Evolutionary conservation across 805 yeast genomes (phyloP).

Genomic region (Vanderwaltozyma yarrowii): DNA sequence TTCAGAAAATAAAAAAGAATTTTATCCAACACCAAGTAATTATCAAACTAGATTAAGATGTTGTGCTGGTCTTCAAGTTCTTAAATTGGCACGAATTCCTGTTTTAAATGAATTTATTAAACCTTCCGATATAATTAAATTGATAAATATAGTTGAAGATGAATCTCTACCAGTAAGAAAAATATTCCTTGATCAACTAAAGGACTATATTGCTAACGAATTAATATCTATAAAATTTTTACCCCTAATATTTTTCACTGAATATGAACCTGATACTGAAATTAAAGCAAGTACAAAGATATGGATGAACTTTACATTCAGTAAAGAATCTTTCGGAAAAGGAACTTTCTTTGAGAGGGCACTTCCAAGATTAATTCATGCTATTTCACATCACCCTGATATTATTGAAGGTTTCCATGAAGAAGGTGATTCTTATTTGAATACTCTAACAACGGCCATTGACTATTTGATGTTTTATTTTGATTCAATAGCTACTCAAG

Average conservation of each 20-base stretch:
- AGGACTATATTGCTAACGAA: slow-evolving; percentile 41
- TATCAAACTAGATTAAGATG: slow-evolving; percentile 55
- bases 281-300: slow-evolving; percentile 44
- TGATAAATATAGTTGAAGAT: slow-evolving; percentile 59
- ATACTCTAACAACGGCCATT: slow-evolving; percentile 44
- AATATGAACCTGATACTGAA: slow-evolving; percentile 56
- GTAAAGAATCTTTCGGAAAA: slow-evolving; percentile 24
- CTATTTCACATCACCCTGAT: slow-evolving; percentile 57
- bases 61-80: slow-evolving; percentile 52
- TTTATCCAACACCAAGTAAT: slow-evolving; percentile 51
- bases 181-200: slow-evolving; percentile 39
- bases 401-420: slow-evolving; percentile 42
- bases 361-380: slow-evolving; percentile 56
- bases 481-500: slow-evolving; percentile 47
- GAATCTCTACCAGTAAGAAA: slow-evolving; percentile 47
- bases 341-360: slow-evolving; percentile 53
- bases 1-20: slow-evolving; percentile 29
- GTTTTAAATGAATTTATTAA: slow-evolving; percentile 42
- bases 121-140: slow-evolving; percentile 40
- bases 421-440: slow-evolving; percentile 25
- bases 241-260: slow-evolving; percentile 60
- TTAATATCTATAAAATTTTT: slow-evolving; percentile 54
- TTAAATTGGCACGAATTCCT: slow-evolving; percentile 53
- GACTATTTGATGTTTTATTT: slow-evolving; percentile 53
- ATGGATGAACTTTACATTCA: slow-evolving; percentile 60